These are phyloP conservation scores for Penicillium sp. DNA, from an alignment of 2,329 filamentous ascomycete genomes.

Conservation along the genomic window DNA sequence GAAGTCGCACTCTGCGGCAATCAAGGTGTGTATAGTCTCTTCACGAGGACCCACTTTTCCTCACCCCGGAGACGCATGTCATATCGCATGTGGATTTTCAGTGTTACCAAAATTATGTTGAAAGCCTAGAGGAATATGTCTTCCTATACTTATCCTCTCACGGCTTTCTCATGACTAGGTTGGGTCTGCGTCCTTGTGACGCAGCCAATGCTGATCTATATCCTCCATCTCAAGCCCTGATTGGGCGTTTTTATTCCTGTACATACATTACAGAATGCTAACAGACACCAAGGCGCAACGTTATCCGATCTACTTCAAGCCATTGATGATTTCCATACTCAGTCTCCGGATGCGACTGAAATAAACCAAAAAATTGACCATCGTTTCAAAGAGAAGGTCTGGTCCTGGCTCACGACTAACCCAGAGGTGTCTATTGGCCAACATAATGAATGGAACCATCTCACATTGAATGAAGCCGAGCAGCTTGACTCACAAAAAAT, in stretches of 20 bases:
- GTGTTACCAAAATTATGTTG: background rate
- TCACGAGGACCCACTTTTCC: constrained; percentile 22
- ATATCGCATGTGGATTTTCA: constrained; percentile 3
- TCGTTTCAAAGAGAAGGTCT: constrained; percentile 53
- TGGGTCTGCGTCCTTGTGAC: background rate
- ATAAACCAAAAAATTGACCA: constrained; percentile 44
- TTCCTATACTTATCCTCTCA: background rate
- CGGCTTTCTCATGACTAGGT: background rate
- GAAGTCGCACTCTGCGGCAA: constrained; percentile 59
- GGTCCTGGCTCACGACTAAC: constrained; percentile 57
- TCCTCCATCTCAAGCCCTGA: background rate
- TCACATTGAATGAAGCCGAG: constrained; percentile 44
- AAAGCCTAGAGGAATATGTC: background rate
- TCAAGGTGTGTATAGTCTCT: constrained; percentile 50
- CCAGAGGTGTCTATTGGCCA: constrained; percentile 54
- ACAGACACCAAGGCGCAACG: constrained; percentile 33
- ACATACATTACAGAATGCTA: constrained; percentile 13
- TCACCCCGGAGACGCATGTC: constrained; percentile 8
- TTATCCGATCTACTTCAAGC: constrained; percentile 35
- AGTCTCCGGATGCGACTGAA: constrained; percentile 15
- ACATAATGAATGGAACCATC: constrained; percentile 40
- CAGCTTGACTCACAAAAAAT: constrained; percentile 7
- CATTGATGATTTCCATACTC: constrained; percentile 38
- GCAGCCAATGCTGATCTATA: background rate
- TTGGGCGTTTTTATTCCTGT: background rate